These are phyloP conservation scores for Aspergillus homomorphus DNA, from an alignment of 495 filamentous ascomycete species.

Conservation along the genomic window DNA sequence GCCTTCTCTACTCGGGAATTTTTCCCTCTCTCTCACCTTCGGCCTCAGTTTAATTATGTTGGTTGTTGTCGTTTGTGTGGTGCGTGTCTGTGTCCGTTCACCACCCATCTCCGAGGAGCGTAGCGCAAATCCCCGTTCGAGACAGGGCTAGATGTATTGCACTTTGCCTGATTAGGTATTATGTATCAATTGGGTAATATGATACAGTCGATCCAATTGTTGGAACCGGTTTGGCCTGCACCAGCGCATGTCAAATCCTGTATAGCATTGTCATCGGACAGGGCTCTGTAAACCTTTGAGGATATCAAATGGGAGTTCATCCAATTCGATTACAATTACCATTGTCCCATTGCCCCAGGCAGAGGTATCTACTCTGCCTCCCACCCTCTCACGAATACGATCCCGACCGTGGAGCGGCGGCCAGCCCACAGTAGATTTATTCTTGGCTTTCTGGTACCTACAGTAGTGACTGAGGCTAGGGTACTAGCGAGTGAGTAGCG, in stretches of 20 bases:
- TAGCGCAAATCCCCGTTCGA: neutral
- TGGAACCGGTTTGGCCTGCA: neutral
- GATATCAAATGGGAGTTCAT: neutral
- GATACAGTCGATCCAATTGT: neutral
- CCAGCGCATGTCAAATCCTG: neutral
- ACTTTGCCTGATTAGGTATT: neutral
- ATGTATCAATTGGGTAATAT: neutral
- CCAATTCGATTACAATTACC: neutral
- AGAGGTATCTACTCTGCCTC: neutral
- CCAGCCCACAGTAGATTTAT: slow-evolving; percentile 7
- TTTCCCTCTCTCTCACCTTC: neutral
- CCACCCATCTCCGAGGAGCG: neutral
- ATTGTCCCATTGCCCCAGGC: neutral
- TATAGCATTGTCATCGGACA: neutral
- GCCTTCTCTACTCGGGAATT: neutral
- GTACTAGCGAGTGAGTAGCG: neutral
- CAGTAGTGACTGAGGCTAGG: slow-evolving; percentile 16
- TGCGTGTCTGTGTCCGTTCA: neutral
- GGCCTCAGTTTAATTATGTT: neutral
- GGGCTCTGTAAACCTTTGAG: neutral
- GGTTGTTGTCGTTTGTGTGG: neutral
- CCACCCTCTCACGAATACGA: slow-evolving; percentile 2
- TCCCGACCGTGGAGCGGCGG: slow-evolving; percentile 4
- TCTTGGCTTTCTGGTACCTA: slow-evolving; percentile 23
- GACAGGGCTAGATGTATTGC: neutral